These are phyloP conservation scores for Leccinum subgranulosum DNA, from an alignment of 768 basidiomycete genomes.

Conservation along the genomic window DNA sequence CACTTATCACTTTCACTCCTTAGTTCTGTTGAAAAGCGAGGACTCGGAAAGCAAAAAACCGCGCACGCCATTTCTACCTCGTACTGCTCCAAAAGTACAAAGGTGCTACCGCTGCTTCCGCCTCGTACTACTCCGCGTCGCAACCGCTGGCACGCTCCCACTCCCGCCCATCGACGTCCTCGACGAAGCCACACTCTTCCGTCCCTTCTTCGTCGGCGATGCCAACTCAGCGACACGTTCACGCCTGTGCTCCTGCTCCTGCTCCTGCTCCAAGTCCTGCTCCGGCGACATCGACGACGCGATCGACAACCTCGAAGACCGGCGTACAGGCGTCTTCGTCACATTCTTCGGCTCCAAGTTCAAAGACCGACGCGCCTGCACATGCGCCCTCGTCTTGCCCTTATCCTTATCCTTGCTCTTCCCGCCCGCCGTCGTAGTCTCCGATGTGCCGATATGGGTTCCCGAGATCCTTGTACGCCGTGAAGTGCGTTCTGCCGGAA, in stretches of 20 bases:
- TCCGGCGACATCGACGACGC: conserved; percentile 36
- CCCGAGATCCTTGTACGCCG: conserved; percentile 21
- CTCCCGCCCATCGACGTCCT: conserved; percentile 7
- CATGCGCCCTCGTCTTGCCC: conserved; percentile 16
- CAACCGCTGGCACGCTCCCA: conserved; percentile 8
- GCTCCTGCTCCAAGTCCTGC: background rate
- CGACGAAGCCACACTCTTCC: conserved; percentile 21
- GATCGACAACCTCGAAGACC: conserved; percentile 39
- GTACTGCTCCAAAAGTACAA: too few relatives aligned
- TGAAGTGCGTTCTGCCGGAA: conserved; percentile 25
- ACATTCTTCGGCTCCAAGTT: background rate
- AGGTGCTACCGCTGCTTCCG: conserved; percentile 24
- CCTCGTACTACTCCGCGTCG: conserved; percentile 30
- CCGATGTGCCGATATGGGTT: conserved; percentile 3
- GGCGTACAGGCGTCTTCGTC: conserved; percentile 27
- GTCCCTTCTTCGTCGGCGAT: conserved; percentile 22
- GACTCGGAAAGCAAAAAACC: too few relatives aligned
- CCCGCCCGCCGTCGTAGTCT: background rate
- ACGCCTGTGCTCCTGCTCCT: background rate
- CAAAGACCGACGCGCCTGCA: background rate
- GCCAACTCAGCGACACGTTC: conserved; percentile 10
- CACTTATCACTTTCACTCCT: too few relatives aligned
- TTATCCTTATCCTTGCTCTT: conserved; percentile 13
- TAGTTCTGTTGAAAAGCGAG: too few relatives aligned
- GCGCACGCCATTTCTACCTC: too few relatives aligned